phyloP scores from a whole-genome alignment of 805 yeast genomes.

The Kuraishia hungarica region DNA sequence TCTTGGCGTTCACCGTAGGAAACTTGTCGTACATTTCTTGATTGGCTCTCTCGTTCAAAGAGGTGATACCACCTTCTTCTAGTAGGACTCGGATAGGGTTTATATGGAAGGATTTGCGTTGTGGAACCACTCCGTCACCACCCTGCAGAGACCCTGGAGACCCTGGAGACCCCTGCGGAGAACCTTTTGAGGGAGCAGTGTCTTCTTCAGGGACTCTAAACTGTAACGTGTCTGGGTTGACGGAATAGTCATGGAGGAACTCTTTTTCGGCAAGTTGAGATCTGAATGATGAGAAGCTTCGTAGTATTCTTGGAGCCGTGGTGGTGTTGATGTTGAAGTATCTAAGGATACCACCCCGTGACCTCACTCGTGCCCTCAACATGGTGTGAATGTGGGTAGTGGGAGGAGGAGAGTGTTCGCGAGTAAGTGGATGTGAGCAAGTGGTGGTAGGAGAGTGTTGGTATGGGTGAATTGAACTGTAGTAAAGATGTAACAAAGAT shows the following conservation, averaged over 20 bases:
- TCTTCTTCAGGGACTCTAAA: conserved; percentile 19
- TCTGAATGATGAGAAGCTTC: background rate
- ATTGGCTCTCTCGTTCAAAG: conserved; percentile 21
- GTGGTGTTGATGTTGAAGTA: background rate
- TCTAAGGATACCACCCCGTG: background rate
- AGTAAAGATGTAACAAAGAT: too few relatives aligned
- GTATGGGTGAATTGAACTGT: too few relatives aligned
- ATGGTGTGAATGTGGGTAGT: background rate
- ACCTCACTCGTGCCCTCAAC: background rate
- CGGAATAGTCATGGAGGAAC: conserved; percentile 26
- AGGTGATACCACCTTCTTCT: conserved; percentile 27
- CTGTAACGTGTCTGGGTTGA: conserved; percentile 20
- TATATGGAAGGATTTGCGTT: background rate
- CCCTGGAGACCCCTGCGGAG: background rate
- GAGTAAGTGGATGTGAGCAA: too few relatives aligned
- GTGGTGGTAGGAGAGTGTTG: too few relatives aligned
- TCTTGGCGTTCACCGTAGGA: conserved; percentile 31
- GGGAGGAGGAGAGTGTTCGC: too few relatives aligned
- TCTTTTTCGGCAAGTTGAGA: background rate
- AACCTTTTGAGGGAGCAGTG: background rate
- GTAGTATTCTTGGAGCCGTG: background rate
- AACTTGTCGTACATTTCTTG: conserved; percentile 30
- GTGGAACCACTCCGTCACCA: too few relatives aligned
- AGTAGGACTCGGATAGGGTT: conserved; percentile 12
- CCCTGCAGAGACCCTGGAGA: too few relatives aligned